phyloP scores from a whole-genome alignment of 768 basidiomycete genomes.

The Naematelia encephala region DNA sequence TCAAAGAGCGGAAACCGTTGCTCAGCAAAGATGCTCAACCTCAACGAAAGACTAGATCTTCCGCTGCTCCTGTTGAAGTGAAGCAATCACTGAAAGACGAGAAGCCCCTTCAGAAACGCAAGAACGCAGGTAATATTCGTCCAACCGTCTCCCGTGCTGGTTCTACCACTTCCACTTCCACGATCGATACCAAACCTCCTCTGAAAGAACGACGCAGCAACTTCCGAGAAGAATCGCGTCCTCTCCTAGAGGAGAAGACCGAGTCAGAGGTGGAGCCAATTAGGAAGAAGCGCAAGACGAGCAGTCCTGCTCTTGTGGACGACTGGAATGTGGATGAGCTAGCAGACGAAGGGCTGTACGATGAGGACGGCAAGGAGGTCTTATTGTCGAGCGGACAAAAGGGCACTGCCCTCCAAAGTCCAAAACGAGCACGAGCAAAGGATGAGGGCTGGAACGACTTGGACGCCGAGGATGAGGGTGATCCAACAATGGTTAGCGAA shows the following conservation, averaged over 20 bases:
- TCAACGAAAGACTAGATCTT: background rate
- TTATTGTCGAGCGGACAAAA: conserved; percentile 33
- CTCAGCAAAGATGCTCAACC: conserved; percentile 10
- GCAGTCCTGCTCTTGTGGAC: conserved; percentile 26
- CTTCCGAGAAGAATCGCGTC: conserved; percentile 10
- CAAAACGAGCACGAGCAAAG: conserved; percentile 51
- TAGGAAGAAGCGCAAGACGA: conserved; percentile 36
- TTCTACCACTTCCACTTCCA: conserved; percentile 31
- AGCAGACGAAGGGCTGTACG: conserved; percentile 59
- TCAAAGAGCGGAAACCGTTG: conserved; percentile 23
- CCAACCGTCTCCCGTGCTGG: conserved; percentile 25
- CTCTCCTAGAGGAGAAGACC: conserved; percentile 5
- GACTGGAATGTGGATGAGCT: conserved; percentile 64
- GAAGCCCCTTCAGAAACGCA: background rate
- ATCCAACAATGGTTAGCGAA: conserved; percentile 95
- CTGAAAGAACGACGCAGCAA: conserved; percentile 26
- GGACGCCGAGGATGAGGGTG: conserved; percentile 84
- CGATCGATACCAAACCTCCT: conserved; percentile 15
- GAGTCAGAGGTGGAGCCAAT: conserved; percentile 20
- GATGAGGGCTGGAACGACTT: conserved; percentile 76
- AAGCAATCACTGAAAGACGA: background rate
- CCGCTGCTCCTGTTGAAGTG: background rate
- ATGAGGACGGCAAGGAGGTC: conserved; percentile 54
- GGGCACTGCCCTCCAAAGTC: conserved; percentile 18
- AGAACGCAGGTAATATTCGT: conserved; percentile 1